phyloP scores from a whole-genome alignment of 768 basidiomycete species.

The Filobasidium floriforme region DNA sequence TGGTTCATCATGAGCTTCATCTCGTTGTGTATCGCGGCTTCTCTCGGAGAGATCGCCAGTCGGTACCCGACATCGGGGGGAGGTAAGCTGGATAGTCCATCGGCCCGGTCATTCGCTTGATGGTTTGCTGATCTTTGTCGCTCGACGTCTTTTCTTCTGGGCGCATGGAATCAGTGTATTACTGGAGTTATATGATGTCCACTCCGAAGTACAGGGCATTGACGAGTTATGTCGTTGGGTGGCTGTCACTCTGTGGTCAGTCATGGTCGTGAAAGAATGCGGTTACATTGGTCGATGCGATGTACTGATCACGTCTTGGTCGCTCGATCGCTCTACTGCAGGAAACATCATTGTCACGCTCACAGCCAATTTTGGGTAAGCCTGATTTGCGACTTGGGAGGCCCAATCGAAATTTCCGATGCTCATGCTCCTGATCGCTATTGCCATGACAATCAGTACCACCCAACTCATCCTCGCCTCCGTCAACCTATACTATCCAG shows the following conservation, averaged over 20 bases:
- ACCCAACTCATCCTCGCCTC: constrained; percentile 50
- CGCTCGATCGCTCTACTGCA: constrained; percentile 41
- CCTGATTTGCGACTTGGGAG: not conserved
- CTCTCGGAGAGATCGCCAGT: constrained; percentile 32
- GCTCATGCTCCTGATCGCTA: not conserved
- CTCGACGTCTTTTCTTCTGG: too few relatives aligned
- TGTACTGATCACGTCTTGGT: not conserved
- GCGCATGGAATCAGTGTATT: constrained; percentile 24
- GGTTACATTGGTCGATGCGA: not conserved
- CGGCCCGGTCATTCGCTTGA: too few relatives aligned
- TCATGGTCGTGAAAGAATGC: not conserved
- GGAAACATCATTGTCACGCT: constrained; percentile 61
- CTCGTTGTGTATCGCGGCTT: constrained; percentile 28
- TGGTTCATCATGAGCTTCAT: constrained; percentile 32
- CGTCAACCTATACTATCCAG: constrained; percentile 34
- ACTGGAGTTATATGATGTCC: constrained; percentile 59
- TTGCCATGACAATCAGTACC: constrained; percentile 8
- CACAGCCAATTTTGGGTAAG: constrained; percentile 57
- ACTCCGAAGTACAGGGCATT: constrained; percentile 51
- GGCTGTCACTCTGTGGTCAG: constrained; percentile 51
- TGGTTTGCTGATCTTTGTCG: too few relatives aligned
- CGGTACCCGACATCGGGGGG: constrained; percentile 30
- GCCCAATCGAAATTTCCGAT: not conserved
- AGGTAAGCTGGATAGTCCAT: not conserved
- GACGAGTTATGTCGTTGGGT: constrained; percentile 60